A percentile compares a stretch with the other conserved stretches of the same genome.
phyloP scores from a whole-genome alignment of 129 eudicot species.

The Flaveria brownii region DNA sequence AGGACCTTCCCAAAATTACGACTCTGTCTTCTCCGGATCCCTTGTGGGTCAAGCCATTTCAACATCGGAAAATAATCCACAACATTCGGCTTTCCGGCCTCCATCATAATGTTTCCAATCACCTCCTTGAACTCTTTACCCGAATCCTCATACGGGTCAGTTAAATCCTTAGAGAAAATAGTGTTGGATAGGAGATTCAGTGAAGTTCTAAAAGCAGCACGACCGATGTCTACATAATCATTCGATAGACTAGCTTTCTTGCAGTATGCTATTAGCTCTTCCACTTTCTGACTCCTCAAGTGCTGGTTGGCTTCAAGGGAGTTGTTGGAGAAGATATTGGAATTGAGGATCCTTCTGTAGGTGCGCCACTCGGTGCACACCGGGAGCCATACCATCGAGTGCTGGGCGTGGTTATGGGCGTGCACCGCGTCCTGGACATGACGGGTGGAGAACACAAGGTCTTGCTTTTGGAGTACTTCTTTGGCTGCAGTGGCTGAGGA shows the following conservation, averaged over 20 bases:
- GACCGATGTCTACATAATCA: constrained; percentile 50
- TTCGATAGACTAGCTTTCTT: constrained; percentile 8
- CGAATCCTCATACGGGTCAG: constrained; percentile 33
- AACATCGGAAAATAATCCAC: constrained; percentile 42
- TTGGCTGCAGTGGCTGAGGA: constrained; percentile 55
- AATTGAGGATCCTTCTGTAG: constrained; percentile 21
- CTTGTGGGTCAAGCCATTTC: constrained; percentile 29
- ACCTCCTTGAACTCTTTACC: constrained; percentile 38
- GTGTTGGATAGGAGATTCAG: constrained; percentile 45
- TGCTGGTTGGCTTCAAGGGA: constrained; percentile 31
- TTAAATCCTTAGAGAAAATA: constrained; percentile 38
- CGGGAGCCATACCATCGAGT: constrained; percentile 35
- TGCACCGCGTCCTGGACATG: constrained; percentile 48
- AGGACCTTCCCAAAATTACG: constrained; percentile 19
- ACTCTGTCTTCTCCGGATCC: constrained; percentile 19
- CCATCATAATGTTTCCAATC: constrained; percentile 24
- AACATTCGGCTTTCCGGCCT: constrained; percentile 34
- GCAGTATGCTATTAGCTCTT: constrained; percentile 31
- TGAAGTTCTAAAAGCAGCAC: constrained; percentile 48
- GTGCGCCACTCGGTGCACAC: constrained; percentile 27
- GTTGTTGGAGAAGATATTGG: constrained; percentile 26
- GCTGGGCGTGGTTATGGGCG: constrained; percentile 44
- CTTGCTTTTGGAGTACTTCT: constrained; percentile 65
- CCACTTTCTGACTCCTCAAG: constrained; percentile 32
- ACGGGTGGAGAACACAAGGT: constrained; percentile 50